Evolutionary conservation across 805 yeast genomes (phyloP).

Genomic region (Ogataea minuta): DNA sequence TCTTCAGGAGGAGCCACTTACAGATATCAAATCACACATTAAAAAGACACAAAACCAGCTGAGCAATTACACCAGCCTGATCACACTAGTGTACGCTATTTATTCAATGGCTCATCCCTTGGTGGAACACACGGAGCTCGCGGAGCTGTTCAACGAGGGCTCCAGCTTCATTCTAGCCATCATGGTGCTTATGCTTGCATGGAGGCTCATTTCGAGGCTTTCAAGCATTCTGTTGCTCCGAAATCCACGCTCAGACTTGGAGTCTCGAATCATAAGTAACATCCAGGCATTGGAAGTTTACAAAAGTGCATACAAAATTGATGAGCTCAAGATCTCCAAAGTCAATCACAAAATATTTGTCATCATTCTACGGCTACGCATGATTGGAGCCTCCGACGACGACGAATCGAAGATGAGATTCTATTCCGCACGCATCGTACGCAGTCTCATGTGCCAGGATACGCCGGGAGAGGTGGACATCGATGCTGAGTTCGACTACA

Average conservation of each 20-base stretch:
- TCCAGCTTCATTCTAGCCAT: slow-evolving; percentile 29
- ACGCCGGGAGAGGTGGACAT: slow-evolving; percentile 12
- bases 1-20: slow-evolving; percentile 24
- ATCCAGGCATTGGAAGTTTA: slow-evolving; percentile 52
- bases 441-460: slow-evolving; percentile 31
- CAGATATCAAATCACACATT: slow-evolving; percentile 8
- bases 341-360: slow-evolving; percentile 61
- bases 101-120: slow-evolving; percentile 34
- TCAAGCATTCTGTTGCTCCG: slow-evolving; percentile 54
- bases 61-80: slow-evolving; percentile 42
- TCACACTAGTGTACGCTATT: slow-evolving; percentile 37
- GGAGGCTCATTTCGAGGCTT: slow-evolving; percentile 44
- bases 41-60: slow-evolving; percentile 21
- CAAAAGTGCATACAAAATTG: slow-evolving; percentile 47
- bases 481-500: slow-evolving; percentile 28
- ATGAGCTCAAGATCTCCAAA: slow-evolving; percentile 53
- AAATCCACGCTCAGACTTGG: slow-evolving; percentile 45
- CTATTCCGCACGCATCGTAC: slow-evolving; percentile 45
- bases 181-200: slow-evolving; percentile 26
- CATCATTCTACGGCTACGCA: slow-evolving; percentile 50
- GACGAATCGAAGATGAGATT: slow-evolving; percentile 59
- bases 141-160: slow-evolving; percentile 22
- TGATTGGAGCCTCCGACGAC: slow-evolving; percentile 71
- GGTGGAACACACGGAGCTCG: slow-evolving; percentile 20
- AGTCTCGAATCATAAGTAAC: slow-evolving; percentile 39